A percentile compares a stretch with the other conserved stretches of the same genome.
These are phyloP conservation scores for Abelmoschus esculentus DNA, from an alignment of 345 rosid genomes.

Conservation along the genomic window DNA sequence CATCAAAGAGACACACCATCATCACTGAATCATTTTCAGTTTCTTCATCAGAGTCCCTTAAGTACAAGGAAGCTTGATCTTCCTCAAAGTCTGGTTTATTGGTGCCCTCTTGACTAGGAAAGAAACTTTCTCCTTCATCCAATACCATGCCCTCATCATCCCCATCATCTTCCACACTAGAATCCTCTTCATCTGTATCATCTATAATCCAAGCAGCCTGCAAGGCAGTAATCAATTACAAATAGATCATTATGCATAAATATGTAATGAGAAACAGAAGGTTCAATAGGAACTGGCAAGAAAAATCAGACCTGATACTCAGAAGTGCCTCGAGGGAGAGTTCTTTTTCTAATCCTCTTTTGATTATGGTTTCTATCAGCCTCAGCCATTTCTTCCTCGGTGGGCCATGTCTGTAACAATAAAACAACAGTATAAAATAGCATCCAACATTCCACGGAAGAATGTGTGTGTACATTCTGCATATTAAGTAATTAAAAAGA, in stretches of 20 bases:
- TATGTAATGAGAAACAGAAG: not conserved
- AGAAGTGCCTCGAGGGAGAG: slow-evolving; percentile 81
- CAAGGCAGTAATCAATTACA: not conserved
- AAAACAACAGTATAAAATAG: slow-evolving; percentile 7
- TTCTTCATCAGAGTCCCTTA: slow-evolving; percentile 66
- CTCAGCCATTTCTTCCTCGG: slow-evolving; percentile 87
- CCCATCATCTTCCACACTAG: slow-evolving; percentile 32
- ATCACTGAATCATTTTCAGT: slow-evolving; percentile 74
- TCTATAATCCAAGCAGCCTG: slow-evolving; percentile 99
- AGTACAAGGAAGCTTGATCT: slow-evolving; percentile 49
- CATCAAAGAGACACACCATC: slow-evolving; percentile 43
- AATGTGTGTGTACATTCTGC: not conserved
- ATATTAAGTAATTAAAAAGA: not conserved
- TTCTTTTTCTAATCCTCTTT: slow-evolving; percentile 48
- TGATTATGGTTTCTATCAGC: slow-evolving; percentile 58
- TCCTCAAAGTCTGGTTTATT: slow-evolving; percentile 46
- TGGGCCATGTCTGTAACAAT: slow-evolving; percentile 80
- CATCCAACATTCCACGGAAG: not conserved
- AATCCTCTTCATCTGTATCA: slow-evolving; percentile 57
- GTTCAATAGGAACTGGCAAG: slow-evolving; percentile 2
- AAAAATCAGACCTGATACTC: slow-evolving; percentile 65
- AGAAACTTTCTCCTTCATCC: slow-evolving; percentile 49
- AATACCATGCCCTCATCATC: slow-evolving; percentile 64
- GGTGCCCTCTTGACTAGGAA: slow-evolving; percentile 28
- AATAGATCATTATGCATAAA: not conserved